phyloP scores from a whole-genome alignment of 2,329 filamentous ascomycete genomes.

The Cordyceps tenuipes region DNA sequence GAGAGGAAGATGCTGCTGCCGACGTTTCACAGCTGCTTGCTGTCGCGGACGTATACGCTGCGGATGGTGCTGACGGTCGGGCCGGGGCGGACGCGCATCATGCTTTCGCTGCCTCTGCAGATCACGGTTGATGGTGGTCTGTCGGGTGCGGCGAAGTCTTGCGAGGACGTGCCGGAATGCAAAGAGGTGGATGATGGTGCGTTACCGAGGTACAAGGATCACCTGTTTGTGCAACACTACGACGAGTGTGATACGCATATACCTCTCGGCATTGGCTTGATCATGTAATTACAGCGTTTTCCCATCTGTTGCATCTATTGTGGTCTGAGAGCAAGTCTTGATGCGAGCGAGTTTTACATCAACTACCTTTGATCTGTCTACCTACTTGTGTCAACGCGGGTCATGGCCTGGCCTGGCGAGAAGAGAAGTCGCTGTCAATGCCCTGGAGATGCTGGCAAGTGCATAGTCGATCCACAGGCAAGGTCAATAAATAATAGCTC shows the following conservation, averaged over 20 bases:
- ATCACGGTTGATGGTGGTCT: not conserved
- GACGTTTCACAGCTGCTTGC: conserved; percentile 2
- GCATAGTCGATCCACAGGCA: not conserved
- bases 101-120: not conserved
- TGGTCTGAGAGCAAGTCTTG: no score
- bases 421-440: no score
- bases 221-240: not conserved
- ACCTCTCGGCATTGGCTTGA: not conserved
- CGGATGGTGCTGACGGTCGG: not conserved
- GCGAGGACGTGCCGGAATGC: not conserved
- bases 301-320: no score
- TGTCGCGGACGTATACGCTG: conserved; percentile 6
- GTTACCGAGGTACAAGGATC: not conserved
- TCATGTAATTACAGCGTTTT: not conserved
- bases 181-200: not conserved
- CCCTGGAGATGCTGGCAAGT: not conserved
- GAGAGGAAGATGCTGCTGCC: not conserved
- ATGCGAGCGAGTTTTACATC: no score
- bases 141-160: not conserved
- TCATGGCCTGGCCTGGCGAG: not conserved
- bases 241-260: not conserved
- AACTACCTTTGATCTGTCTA: no score
- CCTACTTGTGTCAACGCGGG: no score
- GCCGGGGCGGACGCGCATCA: not conserved
- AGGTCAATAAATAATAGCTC: not conserved